Evolutionary conservation across 495 filamentous ascomycete genomes (phyloP).

Genomic region (Lophiostoma macrostomum): DNA sequence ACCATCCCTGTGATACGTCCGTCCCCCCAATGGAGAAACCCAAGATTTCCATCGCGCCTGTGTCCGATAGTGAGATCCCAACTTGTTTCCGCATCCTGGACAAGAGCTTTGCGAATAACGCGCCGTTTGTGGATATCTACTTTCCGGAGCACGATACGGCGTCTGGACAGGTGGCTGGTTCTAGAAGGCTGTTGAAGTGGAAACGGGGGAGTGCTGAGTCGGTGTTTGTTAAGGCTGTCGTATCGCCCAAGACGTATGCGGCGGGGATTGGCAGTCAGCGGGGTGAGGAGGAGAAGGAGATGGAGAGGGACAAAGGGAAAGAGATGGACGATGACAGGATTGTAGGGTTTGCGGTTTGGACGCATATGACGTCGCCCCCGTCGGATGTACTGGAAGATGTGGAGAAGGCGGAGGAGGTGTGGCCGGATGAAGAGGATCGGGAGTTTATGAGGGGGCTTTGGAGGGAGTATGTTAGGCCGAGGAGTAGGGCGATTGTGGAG

Average conservation of each 20-base stretch:
- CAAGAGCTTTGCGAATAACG: conserved; percentile 13
- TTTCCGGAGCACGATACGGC: conserved; percentile 15
- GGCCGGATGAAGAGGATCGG: conserved; percentile 13
- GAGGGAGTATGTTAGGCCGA: conserved; percentile 4
- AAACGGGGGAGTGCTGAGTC: background rate
- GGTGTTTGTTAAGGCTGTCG: conserved; percentile 11
- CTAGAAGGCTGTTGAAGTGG: conserved; percentile 2
- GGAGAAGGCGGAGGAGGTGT: conserved; percentile 3
- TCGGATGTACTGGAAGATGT: background rate
- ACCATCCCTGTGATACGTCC: too few relatives aligned
- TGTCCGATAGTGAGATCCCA: conserved; percentile 3
- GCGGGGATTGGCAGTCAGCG: too few relatives aligned
- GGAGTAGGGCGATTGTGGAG: conserved; percentile 3
- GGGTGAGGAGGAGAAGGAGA: too few relatives aligned
- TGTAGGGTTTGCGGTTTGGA: conserved; percentile 11
- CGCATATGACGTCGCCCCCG: background rate
- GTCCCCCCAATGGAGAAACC: too few relatives aligned
- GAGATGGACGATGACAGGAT: too few relatives aligned
- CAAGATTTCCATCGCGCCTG: background rate
- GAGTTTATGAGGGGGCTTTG: conserved; percentile 10
- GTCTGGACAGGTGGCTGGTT: background rate
- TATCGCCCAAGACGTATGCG: too few relatives aligned
- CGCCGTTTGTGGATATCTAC: conserved; percentile 8
- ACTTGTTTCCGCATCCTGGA: background rate
- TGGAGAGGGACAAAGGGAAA: too few relatives aligned